Evolutionary conservation across 1,284 basidiomycete genomes (phyloP), one percentile per base, ranked within the genome.

Genomic region (Pholiota adiposa): DNA sequence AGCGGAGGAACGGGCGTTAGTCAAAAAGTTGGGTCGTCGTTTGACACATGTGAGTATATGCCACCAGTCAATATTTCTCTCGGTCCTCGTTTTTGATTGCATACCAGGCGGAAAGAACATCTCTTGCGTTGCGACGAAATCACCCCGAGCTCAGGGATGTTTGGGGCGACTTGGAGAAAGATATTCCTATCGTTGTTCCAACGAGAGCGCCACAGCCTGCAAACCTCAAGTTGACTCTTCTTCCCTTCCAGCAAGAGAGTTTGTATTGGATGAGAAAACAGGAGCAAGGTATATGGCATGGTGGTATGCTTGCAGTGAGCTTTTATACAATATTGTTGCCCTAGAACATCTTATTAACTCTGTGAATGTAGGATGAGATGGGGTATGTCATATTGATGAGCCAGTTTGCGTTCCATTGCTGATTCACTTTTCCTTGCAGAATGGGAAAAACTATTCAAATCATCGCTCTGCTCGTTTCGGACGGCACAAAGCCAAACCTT

Each of bases 391-490:
- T 18, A 27, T 41, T n/a, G 7, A 14, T 34, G 49, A 16, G 19
- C 41, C 18, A 31, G 33, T n/a, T 12, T n/a, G 2, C 36, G 23
- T 19, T 19, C 11, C n/a, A 50, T 52, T 11, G 31, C 56, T 36
- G 31, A 29, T 34, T 67, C 5, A 27, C 61, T 36, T 29, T 29
- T 38, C 40, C 14, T 63, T 60, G 61, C 72, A 94, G 94, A 38
- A 98, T 98, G 97, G 97, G 97, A 31, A 98, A 98, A 77, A 99
- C 97, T 0, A 98, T 99, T 62, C 97, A 99, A 72, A 96, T 97
- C 67, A 96, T 99, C 53, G 86, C 95, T 2, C 82, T 99, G 33
- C 83, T 99, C 36, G 86, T 97, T 2, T 89, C 90, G 0, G 91
- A 94, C 71, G 76, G 84, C 50, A 77, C 83, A 63, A 91, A 87